These are phyloP conservation scores for Acanthamoeba royreba DNA, from an alignment of 208 protist genomes.

Conservation along the genomic window DNA sequence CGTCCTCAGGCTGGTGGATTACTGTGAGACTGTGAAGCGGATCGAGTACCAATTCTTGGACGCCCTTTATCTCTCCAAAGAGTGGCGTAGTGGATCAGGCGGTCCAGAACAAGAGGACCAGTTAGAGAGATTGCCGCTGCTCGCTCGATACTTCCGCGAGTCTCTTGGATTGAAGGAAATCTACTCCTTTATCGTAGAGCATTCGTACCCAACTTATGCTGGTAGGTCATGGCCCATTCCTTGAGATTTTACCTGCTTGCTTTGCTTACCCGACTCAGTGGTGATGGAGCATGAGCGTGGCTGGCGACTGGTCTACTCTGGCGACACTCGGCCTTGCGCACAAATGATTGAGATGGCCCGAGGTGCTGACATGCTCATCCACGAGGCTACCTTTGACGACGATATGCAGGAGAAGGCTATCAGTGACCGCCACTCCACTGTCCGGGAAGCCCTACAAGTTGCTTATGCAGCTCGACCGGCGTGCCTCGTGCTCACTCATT, in stretches of 20 bases:
- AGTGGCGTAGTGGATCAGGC: too few relatives aligned
- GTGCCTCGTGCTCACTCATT: constrained; percentile 87
- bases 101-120: neutral
- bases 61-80: neutral
- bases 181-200: neutral
- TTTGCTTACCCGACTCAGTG: neutral
- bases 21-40: neutral
- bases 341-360: constrained; percentile 79
- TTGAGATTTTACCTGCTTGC: neutral
- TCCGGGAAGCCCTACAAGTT: neutral
- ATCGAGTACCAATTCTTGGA: neutral
- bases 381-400: constrained; percentile 92
- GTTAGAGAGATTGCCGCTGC: neutral
- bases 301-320: constrained; percentile 85
- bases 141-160: neutral
- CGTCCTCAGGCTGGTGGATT: neutral
- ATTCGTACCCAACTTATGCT: neutral
- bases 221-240: neutral
- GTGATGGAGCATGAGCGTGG: constrained; percentile 20
- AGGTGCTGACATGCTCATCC: constrained; percentile 84
- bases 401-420: constrained; percentile 84
- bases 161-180: neutral
- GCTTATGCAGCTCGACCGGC: neutral
- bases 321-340: constrained; percentile 86
- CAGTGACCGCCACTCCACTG: constrained; percentile 64